Evolutionary conservation across 345 rosid genomes (phyloP).

Genomic region (Eucalyptus polybractea): DNA sequence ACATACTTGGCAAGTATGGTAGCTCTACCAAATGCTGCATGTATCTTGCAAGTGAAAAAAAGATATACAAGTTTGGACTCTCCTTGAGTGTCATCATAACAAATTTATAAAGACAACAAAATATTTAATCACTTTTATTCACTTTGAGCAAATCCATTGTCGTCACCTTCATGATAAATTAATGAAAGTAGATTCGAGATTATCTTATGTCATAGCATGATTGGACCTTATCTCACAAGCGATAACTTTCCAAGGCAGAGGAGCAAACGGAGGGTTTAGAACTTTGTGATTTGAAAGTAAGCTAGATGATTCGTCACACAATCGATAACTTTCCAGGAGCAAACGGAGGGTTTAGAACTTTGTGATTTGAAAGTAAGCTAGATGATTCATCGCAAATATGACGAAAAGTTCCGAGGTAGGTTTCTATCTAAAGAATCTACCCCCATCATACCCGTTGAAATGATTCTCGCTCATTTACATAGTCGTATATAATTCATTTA

Average conservation of each 20-base stretch:
- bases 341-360: not conserved
- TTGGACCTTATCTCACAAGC: accelerated
- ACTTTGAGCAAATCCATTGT: accelerated
- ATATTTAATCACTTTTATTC: not conserved
- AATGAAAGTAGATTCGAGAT: accelerated
- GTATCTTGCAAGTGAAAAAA: not conserved
- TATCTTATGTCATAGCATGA: accelerated
- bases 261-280: not conserved
- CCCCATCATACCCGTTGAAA: not conserved
- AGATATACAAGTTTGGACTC: not conserved
- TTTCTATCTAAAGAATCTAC: not conserved
- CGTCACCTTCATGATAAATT: not conserved
- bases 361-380: not conserved
- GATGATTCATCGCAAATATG: not conserved
- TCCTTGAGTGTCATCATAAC: not conserved
- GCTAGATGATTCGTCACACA: not conserved
- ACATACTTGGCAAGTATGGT: not conserved
- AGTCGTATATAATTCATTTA: not conserved
- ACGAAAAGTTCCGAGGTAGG: accelerated
- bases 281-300: not conserved
- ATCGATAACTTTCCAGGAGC: not conserved
- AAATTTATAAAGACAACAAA: accelerated
- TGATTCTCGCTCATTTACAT: not conserved
- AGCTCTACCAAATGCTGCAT: not conserved
- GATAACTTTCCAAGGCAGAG: not conserved